Conservation (phyloP, 192 early-diverging fungal species). For the Rhizophagus clarus region DNA sequence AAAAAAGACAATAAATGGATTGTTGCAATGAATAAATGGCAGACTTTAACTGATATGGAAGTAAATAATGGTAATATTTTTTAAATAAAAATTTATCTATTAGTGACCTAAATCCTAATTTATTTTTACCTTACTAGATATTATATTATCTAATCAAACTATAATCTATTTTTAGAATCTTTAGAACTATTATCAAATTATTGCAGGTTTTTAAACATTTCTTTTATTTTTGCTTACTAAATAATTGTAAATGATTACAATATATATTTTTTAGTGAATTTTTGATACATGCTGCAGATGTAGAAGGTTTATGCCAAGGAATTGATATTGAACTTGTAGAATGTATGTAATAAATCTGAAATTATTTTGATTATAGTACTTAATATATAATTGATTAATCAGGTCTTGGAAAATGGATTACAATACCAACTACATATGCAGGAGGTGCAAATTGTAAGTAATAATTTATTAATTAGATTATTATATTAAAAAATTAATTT, state of each 20-base stretch:
- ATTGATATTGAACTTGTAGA: slow-evolving; percentile 88
- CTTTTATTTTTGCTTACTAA: not conserved
- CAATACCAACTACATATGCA: slow-evolving; percentile 93
- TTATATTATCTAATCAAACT: not conserved
- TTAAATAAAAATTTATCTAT: not conserved
- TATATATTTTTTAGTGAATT: slow-evolving; percentile 68
- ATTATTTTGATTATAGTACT: not conserved
- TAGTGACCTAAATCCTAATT: not conserved
- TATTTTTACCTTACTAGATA: not conserved
- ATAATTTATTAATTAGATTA: not conserved
- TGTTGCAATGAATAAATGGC: slow-evolving; percentile 99
- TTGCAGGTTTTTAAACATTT: slow-evolving; percentile 58
- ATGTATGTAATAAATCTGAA: slow-evolving; percentile 40
- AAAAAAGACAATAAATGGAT: slow-evolving; percentile 73
- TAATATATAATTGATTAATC: not conserved
- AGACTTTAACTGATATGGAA: slow-evolving; percentile 87
- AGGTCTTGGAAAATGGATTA: slow-evolving; percentile 80
- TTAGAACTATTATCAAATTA: slow-evolving; percentile 58
- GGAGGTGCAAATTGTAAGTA: slow-evolving; percentile 78
- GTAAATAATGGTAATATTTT: slow-evolving; percentile 66
- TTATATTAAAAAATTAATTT: not conserved
- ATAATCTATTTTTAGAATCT: slow-evolving; percentile 38
- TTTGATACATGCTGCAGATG: slow-evolving; percentile 96
- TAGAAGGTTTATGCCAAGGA: slow-evolving; percentile 94
- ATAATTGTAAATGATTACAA: not conserved